Evolutionary conservation across 2,329 filamentous ascomycete genomes (phyloP).

Genomic region (Epichloe uncinata): DNA sequence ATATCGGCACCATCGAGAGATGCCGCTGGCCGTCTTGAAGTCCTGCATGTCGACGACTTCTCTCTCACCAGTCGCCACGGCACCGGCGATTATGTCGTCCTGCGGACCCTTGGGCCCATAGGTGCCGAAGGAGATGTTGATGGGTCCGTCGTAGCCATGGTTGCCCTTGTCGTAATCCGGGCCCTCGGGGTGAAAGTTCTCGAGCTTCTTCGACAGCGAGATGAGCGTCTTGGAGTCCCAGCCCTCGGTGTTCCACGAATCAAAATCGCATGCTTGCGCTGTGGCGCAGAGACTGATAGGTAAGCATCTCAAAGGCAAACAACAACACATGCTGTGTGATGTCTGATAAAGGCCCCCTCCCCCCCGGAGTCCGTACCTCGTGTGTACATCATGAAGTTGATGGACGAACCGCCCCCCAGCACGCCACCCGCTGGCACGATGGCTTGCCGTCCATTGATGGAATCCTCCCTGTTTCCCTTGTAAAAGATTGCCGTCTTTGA

Average conservation of each 20-base stretch:
- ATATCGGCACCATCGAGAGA: slow-evolving; percentile 24
- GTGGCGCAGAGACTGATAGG: background rate
- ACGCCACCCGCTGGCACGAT: slow-evolving; percentile 14
- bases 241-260: slow-evolving; percentile 21
- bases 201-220: slow-evolving; percentile 28
- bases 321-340: too few relatives aligned
- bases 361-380: slow-evolving; percentile 7
- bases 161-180: slow-evolving; percentile 23
- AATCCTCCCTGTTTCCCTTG: slow-evolving; percentile 11
- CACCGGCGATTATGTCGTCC: slow-evolving; percentile 35
- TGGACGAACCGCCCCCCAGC: slow-evolving; percentile 20
- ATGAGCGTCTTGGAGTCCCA: slow-evolving; percentile 20
- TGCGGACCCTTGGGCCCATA: slow-evolving; percentile 27
- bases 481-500: slow-evolving; percentile 12
- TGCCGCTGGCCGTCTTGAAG: slow-evolving; percentile 25
- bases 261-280: slow-evolving; percentile 18
- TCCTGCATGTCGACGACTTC: slow-evolving; percentile 41
- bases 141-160: slow-evolving; percentile 42
- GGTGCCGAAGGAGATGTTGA: slow-evolving; percentile 39
- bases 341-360: too few relatives aligned
- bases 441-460: slow-evolving; percentile 12
- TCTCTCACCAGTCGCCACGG: slow-evolving; percentile 27
- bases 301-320: too few relatives aligned
- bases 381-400: slow-evolving; percentile 21
- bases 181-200: slow-evolving; percentile 34